phyloP scores from a whole-genome alignment of 2,329 filamentous ascomycete genomes.

The Truncatella angustata region DNA sequence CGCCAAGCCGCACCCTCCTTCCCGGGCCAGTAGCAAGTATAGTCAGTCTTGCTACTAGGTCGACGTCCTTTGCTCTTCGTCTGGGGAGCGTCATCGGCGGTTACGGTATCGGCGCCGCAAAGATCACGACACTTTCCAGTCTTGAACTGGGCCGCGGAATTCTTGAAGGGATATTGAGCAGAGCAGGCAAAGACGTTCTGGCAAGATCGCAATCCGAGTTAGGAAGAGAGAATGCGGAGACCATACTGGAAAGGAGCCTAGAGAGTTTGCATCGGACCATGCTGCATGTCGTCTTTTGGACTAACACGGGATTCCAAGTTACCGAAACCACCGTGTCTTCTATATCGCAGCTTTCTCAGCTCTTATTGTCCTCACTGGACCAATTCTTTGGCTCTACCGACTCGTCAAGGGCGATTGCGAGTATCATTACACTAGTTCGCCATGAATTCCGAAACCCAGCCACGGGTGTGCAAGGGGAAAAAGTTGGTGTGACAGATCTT shows the following conservation, averaged over 20 bases:
- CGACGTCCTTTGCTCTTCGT: constrained; percentile 56
- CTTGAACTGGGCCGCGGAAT: constrained; percentile 55
- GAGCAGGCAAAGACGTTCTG: constrained; percentile 50
- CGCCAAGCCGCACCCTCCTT: constrained; percentile 48
- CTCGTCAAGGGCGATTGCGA: constrained; percentile 64
- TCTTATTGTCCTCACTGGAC: constrained; percentile 59
- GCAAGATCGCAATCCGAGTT: constrained; percentile 43
- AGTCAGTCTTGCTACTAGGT: constrained; percentile 60
- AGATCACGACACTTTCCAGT: constrained; percentile 55
- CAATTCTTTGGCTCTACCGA: constrained; percentile 68
- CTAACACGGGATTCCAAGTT: constrained; percentile 58
- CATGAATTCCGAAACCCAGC: constrained; percentile 64
- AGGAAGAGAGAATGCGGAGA: constrained; percentile 52
- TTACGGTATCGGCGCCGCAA: constrained; percentile 51
- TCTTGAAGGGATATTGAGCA: constrained; percentile 52
- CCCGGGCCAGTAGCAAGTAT: constrained; percentile 56
- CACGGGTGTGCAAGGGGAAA: constrained; percentile 57
- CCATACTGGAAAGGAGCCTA: constrained; percentile 54
- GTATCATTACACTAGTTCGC: constrained; percentile 62
- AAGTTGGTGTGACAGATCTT: constrained; percentile 60
- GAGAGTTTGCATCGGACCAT: constrained; percentile 57
- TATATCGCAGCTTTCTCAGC: constrained; percentile 55
- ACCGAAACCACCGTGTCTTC: constrained; percentile 54
- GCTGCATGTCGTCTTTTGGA: constrained; percentile 59
- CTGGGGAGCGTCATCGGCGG: constrained; percentile 50